Evolutionary conservation across 139 green algal species (phyloP).

Genomic region (Pedinophyceae sp.): DNA sequence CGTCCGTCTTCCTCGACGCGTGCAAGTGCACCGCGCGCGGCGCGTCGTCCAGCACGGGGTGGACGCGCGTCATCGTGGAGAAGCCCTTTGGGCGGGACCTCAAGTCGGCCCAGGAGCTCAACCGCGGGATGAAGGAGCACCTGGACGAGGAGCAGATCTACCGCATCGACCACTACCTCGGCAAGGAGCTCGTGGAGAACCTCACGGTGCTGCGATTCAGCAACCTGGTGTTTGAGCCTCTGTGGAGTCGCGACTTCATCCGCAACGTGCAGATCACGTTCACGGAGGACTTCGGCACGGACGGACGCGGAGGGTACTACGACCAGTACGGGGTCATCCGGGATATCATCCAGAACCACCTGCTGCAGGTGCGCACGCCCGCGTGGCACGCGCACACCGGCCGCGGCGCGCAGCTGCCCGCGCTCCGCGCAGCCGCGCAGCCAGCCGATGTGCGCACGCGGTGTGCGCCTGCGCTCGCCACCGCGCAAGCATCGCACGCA

Average conservation of each 20-base stretch:
- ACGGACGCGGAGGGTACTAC: slow-evolving; percentile 96
- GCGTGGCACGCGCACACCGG: not conserved
- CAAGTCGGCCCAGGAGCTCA: slow-evolving; percentile 57
- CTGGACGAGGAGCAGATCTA: slow-evolving; percentile 96
- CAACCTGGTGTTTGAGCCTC: slow-evolving; percentile 96
- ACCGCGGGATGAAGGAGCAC: slow-evolving; percentile 45
- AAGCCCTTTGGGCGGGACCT: slow-evolving; percentile 94
- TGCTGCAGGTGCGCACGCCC: slow-evolving; percentile 41
- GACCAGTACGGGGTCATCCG: slow-evolving; percentile 98
- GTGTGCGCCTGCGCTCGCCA: no score
- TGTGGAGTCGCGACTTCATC: slow-evolving; percentile 92
- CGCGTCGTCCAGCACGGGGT: slow-evolving; percentile 44
- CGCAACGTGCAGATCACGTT: slow-evolving; percentile 98
- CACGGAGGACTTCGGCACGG: slow-evolving; percentile 93
- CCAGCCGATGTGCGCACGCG: no score
- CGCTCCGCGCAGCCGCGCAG: no score
- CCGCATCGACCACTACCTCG: slow-evolving; percentile 99
- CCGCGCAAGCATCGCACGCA: no score
- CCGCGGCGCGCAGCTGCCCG: not conserved
- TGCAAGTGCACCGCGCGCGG: not conserved
- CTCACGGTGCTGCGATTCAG: slow-evolving; percentile 90
- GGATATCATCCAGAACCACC: slow-evolving; percentile 99
- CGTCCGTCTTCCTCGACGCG: slow-evolving; percentile 29
- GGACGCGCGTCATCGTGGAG: slow-evolving; percentile 96
- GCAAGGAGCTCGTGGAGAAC: slow-evolving; percentile 99